Conservation (phyloP, 169 alveolate genomes). For the Miamiensis avidus region DNA sequence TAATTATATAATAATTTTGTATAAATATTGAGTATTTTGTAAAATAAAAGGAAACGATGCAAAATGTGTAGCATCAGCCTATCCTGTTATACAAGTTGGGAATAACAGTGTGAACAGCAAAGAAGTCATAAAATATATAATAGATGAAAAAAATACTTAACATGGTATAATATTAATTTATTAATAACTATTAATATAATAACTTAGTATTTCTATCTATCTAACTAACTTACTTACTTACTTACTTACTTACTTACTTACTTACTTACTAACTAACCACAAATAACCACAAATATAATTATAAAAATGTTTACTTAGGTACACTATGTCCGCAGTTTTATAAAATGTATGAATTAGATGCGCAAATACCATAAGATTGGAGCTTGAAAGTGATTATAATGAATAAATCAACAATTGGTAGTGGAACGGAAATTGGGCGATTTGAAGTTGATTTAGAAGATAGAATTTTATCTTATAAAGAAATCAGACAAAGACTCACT, state of each 20-base stretch:
- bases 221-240: no score
- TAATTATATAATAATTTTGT: no score
- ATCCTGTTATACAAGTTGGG: slow-evolving; percentile 19
- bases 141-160: no score
- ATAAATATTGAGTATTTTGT: slow-evolving; percentile 47
- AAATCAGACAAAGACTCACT: not conserved
- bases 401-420: slow-evolving; percentile 44
- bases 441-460: slow-evolving; percentile 82
- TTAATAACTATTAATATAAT: no score
- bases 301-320: slow-evolving; percentile 40
- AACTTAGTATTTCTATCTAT: no score
- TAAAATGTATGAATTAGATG: slow-evolving; percentile 73
- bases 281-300: slow-evolving; percentile 63
- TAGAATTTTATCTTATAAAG: slow-evolving; percentile 36
- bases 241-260: no score
- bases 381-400: slow-evolving; percentile 55
- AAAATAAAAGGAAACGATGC: slow-evolving; percentile 67
- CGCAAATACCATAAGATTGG: slow-evolving; percentile 80
- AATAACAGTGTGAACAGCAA: no score
- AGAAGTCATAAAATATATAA: no score
- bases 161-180: no score
- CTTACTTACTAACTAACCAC: no score
- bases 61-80: slow-evolving; percentile 18
- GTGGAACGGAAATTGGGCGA: slow-evolving; percentile 75
- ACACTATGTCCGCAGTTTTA: slow-evolving; percentile 75